Evolutionary conservation across 352 stramenopile genomes (phyloP).

Genomic region (Pythium rhizo-oryzae): DNA sequence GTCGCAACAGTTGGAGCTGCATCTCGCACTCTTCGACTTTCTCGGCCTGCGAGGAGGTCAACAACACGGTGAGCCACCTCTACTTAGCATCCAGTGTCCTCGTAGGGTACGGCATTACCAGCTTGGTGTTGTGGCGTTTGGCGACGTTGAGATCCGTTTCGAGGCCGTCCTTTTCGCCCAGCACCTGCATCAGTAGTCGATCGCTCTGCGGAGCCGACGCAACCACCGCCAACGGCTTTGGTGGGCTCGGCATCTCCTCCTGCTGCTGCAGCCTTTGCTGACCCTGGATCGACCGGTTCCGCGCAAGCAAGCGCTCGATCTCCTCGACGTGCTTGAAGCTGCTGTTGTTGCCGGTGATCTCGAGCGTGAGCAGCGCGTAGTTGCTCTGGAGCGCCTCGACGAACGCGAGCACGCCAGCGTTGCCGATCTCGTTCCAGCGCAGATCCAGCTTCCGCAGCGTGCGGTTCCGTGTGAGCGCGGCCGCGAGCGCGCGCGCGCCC

Average conservation of each 20-base stretch:
- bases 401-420: conserved; percentile 71
- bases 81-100: not conserved
- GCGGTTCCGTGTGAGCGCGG: conserved; percentile 56
- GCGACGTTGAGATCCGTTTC: conserved; percentile 41
- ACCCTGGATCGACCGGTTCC: conserved; percentile 59
- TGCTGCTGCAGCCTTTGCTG: conserved; percentile 13
- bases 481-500: conserved; percentile 63
- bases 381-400: conserved; percentile 76
- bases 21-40: conserved; percentile 55
- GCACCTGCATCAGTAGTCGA: conserved; percentile 61
- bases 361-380: conserved; percentile 54
- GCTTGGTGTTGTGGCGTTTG: conserved; percentile 52
- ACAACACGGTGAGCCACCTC: not conserved
- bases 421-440: conserved; percentile 83
- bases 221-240: conserved; percentile 17
- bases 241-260: conserved; percentile 28
- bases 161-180: conserved; percentile 70
- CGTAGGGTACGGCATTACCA: conserved; percentile 28
- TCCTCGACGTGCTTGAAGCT: conserved; percentile 70
- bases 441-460: conserved; percentile 77
- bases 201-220: conserved; percentile 30
- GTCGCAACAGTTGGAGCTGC: conserved; percentile 46
- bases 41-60: conserved; percentile 37
- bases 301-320: conserved; percentile 54
- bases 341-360: conserved; percentile 81